These are phyloP conservation scores for Onygenales sp. DNA, from an alignment of 2,329 filamentous ascomycete species.

Conservation along the genomic window DNA sequence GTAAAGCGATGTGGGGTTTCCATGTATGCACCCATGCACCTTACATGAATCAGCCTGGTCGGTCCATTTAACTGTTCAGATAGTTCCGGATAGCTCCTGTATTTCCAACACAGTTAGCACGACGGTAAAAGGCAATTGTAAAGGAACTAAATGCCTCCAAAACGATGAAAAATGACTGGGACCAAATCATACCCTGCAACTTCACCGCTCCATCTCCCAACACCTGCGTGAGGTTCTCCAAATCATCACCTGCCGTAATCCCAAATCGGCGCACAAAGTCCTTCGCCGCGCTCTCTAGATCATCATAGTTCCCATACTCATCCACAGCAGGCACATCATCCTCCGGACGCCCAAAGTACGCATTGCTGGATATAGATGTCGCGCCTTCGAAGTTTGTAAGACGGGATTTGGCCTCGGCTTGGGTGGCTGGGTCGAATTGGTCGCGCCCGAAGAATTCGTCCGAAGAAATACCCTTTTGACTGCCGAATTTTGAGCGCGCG, in stretches of 20 bases:
- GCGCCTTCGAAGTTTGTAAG: constrained; percentile 91
- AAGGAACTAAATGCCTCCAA: background rate
- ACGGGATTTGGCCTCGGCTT: constrained; percentile 76
- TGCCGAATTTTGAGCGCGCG: constrained; percentile 78
- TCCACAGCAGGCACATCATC: constrained; percentile 59
- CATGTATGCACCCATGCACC: too few relatives aligned
- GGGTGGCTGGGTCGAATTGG: constrained; percentile 66
- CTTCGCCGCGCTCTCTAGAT: constrained; percentile 86
- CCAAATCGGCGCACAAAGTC: constrained; percentile 94
- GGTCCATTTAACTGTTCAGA: constrained; percentile 34
- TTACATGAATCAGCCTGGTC: too few relatives aligned
- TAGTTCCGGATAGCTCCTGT: constrained; percentile 40
- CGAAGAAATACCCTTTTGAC: constrained; percentile 91
- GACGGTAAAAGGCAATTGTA: background rate
- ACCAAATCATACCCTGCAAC: constrained; percentile 55
- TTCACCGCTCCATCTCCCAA: constrained; percentile 77
- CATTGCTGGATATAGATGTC: constrained; percentile 85
- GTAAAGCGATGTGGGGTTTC: too few relatives aligned
- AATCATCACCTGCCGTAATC: constrained; percentile 87
- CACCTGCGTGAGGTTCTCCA: constrained; percentile 78
- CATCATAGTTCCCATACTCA: constrained; percentile 62
- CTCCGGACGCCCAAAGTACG: constrained; percentile 92
- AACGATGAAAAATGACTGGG: constrained; percentile 7
- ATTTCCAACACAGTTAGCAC: background rate
- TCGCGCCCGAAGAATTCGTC: constrained; percentile 98